Percentiles rank a stretch among this genome's conserved stretches.
phyloP scores from a whole-genome alignment of 2,329 filamentous ascomycete genomes.

The Mycosphaerelloides madeirae region DNA sequence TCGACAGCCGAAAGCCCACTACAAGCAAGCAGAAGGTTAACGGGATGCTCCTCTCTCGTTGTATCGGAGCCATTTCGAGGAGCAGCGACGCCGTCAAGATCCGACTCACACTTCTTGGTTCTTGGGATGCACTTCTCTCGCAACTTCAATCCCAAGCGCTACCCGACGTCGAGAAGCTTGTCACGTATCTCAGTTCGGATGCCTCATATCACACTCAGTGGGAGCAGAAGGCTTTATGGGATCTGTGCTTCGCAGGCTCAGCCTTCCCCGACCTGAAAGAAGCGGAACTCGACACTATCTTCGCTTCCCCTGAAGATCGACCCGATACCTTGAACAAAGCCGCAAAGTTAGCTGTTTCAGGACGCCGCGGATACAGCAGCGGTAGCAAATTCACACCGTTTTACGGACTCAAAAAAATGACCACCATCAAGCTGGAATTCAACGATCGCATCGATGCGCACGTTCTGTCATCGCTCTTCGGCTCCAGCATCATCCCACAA shows the following conservation, averaged over 20 bases:
- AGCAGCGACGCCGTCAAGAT: constrained; percentile 11
- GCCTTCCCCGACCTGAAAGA: constrained; percentile 14
- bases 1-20: constrained; percentile 3
- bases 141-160: constrained; percentile 14
- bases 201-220: no score
- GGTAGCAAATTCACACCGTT: constrained; percentile 2
- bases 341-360: neutral
- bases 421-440: constrained; percentile 11
- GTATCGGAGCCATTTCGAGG: constrained; percentile 16
- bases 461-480: constrained; percentile 14
- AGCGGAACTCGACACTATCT: constrained; percentile 9
- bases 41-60: constrained; percentile 7
- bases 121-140: constrained; percentile 4
- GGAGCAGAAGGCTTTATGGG: constrained; percentile 8
- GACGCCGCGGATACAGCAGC: neutral
- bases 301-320: neutral
- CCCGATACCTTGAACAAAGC: constrained; percentile 4
- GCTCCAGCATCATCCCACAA: constrained; percentile 14
- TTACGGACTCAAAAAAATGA: constrained; percentile 17
- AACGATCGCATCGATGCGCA: constrained; percentile 3
- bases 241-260: constrained; percentile 17
- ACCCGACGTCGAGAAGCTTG: constrained; percentile 12
- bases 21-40: constrained; percentile 3
- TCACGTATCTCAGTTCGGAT: constrained; percentile 4
- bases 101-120: constrained; percentile 10